Base-by-base conservation (phyloP, 768 basidiomycete genomes). In the Boletus reticulatus region DNA sequence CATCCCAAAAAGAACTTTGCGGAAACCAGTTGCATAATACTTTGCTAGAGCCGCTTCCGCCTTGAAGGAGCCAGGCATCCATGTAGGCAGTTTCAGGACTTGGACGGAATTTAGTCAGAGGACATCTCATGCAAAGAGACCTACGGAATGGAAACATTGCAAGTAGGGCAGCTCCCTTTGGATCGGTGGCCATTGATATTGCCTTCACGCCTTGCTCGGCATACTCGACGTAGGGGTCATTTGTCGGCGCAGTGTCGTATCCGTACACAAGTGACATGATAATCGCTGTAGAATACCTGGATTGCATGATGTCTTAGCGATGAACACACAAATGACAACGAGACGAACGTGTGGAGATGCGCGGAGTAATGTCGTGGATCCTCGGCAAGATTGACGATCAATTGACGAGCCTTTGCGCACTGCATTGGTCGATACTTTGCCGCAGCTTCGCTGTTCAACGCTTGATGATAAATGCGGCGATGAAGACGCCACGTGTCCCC, bases 401-500 rank as follows among this genome's bases (percentile, higher is more conserved):
- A 51, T 9, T 67, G 67, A 34, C 63, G 67, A 22, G 70, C 66
- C 52, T 70, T 74, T 41, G 59, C 47, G 9, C 60, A 52, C 50
- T 79, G 76, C 44, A 74, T 62, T 3, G 73, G 68, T 16, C 56
- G 63, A 54, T 74, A 77, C 16, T 41, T 61, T 12, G 46, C 5
- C 19, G 66, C 55, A 12, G 69, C 67, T 42, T 68, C 66, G 2
- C 58, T 52, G 34, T 63, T 63, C 61, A 78, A 62, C 12, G 67
- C 62, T 48, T 76, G 74, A 36, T 77, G 75, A 36, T 66, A 65
- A 29, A 68, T 60, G 38, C 68, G 65, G 6, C 66, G 66, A 31
- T 76, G 71, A 32, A 62, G 61, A 27, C 75, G 70, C 78, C 78
- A 78, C 19, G 61, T 64, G 9, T 71, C 65, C 1, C 75, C 76